A percentile compares a stretch with the other conserved stretches of the same genome.
These are phyloP conservation scores for Coemansia sp. DNA, from an alignment of 371 early-diverging fungal genomes.

Conservation along the genomic window DNA sequence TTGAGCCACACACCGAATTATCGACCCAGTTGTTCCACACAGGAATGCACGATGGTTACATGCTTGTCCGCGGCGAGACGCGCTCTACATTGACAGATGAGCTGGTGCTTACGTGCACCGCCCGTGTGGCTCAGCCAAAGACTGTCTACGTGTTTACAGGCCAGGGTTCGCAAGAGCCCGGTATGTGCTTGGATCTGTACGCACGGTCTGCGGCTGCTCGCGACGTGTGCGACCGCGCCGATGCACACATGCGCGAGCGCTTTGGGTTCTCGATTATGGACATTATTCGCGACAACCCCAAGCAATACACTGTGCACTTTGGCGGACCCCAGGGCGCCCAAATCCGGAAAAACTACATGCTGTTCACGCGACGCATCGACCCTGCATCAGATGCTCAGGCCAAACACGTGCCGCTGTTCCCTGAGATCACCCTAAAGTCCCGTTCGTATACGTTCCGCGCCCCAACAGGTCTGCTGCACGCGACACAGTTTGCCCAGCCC, in stretches of 20 bases:
- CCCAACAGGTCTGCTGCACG: slow-evolving; percentile 87
- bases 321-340: slow-evolving; percentile 90
- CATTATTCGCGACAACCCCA: slow-evolving; percentile 90
- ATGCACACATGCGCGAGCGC: slow-evolving; percentile 81
- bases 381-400: slow-evolving; percentile 56
- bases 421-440: slow-evolving; percentile 78
- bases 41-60: slow-evolving; percentile 92
- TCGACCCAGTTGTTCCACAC: slow-evolving; percentile 86
- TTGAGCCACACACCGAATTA: slow-evolving; percentile 82
- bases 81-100: slow-evolving; percentile 74
- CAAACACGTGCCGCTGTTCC: slow-evolving; percentile 83
- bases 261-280: slow-evolving; percentile 94
- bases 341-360: slow-evolving; percentile 86
- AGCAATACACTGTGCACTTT: slow-evolving; percentile 88
- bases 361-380: slow-evolving; percentile 86
- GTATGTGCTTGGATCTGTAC: slow-evolving; percentile 96
- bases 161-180: slow-evolving; percentile 95
- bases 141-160: slow-evolving; percentile 96
- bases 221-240: slow-evolving; percentile 91
- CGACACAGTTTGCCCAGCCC: slow-evolving; percentile 97
- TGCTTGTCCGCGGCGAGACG: slow-evolving; percentile 87
- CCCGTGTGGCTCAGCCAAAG: slow-evolving; percentile 88
- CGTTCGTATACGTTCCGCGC: slow-evolving; percentile 86
- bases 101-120: slow-evolving; percentile 83
- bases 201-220: slow-evolving; percentile 81